phyloP scores from a whole-genome alignment of 768 basidiomycete genomes.

The Xerocomellus chrysenteron region DNA sequence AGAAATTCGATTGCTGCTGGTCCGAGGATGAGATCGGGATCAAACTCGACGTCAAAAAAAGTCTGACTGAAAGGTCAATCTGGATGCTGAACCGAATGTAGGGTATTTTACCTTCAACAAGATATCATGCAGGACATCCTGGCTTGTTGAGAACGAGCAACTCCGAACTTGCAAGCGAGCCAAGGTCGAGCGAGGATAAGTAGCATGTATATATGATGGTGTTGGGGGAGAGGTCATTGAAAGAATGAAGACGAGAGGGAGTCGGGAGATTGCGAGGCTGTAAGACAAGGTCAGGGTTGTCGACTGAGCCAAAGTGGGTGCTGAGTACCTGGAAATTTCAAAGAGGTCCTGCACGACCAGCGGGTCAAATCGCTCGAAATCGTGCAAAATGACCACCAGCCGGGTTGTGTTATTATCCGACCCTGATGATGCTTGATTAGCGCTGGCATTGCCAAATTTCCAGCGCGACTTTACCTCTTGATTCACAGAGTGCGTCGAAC shows the following conservation, averaged over 20 bases:
- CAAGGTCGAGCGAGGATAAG: conserved; percentile 60
- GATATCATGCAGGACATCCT: conserved; percentile 50
- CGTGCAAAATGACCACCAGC: conserved; percentile 63
- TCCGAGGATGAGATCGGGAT: conserved; percentile 62
- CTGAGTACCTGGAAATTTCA: conserved; percentile 62
- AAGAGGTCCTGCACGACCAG: conserved; percentile 65
- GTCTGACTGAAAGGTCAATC: conserved; percentile 36
- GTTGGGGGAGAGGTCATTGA: conserved; percentile 55
- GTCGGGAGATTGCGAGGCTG: conserved; percentile 50
- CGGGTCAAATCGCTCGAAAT: conserved; percentile 72
- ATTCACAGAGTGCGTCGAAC: conserved; percentile 46
- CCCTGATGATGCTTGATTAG: conserved; percentile 6
- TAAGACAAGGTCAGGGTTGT: neutral
- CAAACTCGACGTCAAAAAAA: conserved; percentile 64
- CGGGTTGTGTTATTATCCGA: conserved; percentile 28
- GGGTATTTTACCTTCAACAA: conserved; percentile 46
- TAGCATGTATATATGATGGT: conserved; percentile 55
- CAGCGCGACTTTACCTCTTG: conserved; percentile 36
- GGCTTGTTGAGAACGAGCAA: conserved; percentile 50
- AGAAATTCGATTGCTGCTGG: conserved; percentile 55
- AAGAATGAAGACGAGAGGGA: conserved; percentile 68
- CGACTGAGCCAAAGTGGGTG: neutral
- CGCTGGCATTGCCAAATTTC: neutral
- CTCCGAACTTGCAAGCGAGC: conserved; percentile 54
- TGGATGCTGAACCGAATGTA: neutral